Base-by-base conservation (phyloP, 257 asterid genomes). In the Oldenlandia corymbosa region DNA sequence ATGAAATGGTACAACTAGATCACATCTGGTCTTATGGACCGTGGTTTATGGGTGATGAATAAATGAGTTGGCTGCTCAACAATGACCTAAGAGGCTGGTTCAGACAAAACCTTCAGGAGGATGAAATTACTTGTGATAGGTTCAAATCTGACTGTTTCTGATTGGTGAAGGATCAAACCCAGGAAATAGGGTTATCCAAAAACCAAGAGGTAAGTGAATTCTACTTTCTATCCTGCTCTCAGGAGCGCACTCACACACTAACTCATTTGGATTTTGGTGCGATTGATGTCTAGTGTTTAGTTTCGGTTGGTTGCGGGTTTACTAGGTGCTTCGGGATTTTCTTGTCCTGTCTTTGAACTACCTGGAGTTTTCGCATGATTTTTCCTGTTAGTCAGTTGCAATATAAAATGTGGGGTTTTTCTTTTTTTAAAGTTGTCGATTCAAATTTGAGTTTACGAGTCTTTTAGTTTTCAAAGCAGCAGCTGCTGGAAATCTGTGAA, bases 81-180 rank as follows among this genome's bases (percentile, higher is more conserved):
- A 23, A 31, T 67, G 51, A 46, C 18, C 28, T 61, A 28, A 52
- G 65, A 34, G 69, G 62, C 53, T 68, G 61, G 54, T 18, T 28
- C 53, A 43, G 74, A 52, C 45, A 58, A 34, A 74, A 51, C 30
- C 26, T 42, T n/a, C 49, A 65, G 42, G 18, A 59, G 42, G 24
- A 37, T 4, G 73, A 21, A 58, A 2, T 27, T 31, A 3, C 17
- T 41, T 64, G 26, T 65, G 65, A 24, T 52, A 16, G 68, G 74
- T 73, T 76, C 68, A 73, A 64, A n/a, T 60, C 73, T 65, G 69
- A 76, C 78, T 73, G 80, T 81, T 82, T 80, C 80, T 42, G 70
- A 78, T 82, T 84, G 95, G 88, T 81, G 86, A 74, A 78, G 85
- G 95, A 78, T 70, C 71, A 68, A 74, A 77, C 85, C 91, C 81